Percentiles rank a stretch among this genome's conserved stretches.
These are phyloP conservation scores for Exophiala phaeomuriformis DNA, from an alignment of 2,329 filamentous ascomycete genomes.

Conservation along the genomic window DNA sequence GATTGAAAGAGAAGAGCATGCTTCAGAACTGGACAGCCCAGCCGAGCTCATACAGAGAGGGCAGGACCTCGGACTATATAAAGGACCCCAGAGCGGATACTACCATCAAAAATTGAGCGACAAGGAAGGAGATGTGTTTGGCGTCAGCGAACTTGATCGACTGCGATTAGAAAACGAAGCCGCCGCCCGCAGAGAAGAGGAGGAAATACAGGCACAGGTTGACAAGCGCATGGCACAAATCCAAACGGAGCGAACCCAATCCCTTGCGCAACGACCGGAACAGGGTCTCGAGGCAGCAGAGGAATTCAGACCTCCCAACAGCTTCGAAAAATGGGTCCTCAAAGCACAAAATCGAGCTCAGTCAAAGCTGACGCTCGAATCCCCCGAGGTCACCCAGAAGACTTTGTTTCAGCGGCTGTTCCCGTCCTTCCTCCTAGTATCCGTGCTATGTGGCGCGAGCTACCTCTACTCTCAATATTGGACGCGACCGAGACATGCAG, in stretches of 20 bases:
- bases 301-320: constrained; percentile 24
- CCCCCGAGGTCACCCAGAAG: constrained; percentile 22
- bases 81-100: constrained; percentile 34
- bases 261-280: constrained; percentile 22
- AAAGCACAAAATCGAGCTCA: constrained; percentile 19
- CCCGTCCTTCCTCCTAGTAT: constrained; percentile 38
- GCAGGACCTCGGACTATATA: constrained; percentile 34
- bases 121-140: constrained; percentile 36
- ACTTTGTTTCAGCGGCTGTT: constrained; percentile 38
- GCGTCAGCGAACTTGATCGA: constrained; percentile 38
- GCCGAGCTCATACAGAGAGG: constrained; percentile 30
- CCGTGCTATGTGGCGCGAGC: constrained; percentile 35
- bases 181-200: constrained; percentile 38
- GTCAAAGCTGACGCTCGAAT: constrained; percentile 22
- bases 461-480: constrained; percentile 44
- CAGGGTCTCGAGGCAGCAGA: constrained; percentile 23
- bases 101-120: constrained; percentile 38
- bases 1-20: constrained; percentile 30
- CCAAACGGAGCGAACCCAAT: constrained; percentile 30
- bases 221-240: constrained; percentile 44
- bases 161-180: constrained; percentile 37
- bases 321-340: constrained; percentile 26
- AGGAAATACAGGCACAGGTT: constrained; percentile 46
- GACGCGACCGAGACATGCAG: constrained; percentile 40
- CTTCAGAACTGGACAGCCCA: constrained; percentile 20